Evolutionary conservation across 2,329 filamentous ascomycete genomes (phyloP).

Genomic region (Tolypocladium paradoxum): DNA sequence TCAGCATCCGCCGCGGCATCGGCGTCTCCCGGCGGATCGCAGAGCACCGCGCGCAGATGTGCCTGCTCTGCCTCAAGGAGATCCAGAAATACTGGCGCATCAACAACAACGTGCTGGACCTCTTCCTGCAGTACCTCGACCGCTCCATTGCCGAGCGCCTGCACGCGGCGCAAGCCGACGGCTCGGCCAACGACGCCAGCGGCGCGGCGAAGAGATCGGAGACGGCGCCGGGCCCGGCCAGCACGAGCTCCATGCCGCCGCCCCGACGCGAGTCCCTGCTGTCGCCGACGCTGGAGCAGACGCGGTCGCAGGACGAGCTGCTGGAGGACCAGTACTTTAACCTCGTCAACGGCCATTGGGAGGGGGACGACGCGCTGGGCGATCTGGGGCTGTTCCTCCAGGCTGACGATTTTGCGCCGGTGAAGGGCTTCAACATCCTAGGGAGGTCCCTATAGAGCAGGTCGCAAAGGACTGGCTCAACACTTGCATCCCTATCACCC

Average conservation of each 20-base stretch:
- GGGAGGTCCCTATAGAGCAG: conserved; percentile 13
- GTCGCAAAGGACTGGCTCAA: too few species aligned
- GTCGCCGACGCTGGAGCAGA: conserved; percentile 6
- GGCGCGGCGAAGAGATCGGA: conserved; percentile 2
- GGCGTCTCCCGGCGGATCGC: conserved; percentile 23
- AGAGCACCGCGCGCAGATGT: conserved; percentile 26
- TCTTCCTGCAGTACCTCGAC: conserved; percentile 27
- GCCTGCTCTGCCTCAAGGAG: conserved; percentile 25
- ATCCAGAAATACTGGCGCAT: conserved; percentile 29
- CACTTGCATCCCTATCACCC: too few species aligned
- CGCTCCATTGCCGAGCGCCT: conserved; percentile 25
- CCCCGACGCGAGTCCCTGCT: not conserved
- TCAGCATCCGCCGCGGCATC: conserved; percentile 21
- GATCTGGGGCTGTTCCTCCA: conserved; percentile 23
- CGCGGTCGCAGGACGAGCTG: conserved; percentile 12
- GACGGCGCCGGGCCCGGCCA: not conserved
- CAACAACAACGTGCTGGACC: conserved; percentile 26
- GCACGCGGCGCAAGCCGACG: conserved; percentile 10
- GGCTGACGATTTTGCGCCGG: conserved; percentile 17
- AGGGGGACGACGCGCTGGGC: conserved; percentile 22
- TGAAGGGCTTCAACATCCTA: conserved; percentile 17
- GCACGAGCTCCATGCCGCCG: not conserved
- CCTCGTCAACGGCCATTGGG: conserved; percentile 22
- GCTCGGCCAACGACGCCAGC: not conserved
- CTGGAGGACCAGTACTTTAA: conserved; percentile 25